Evolutionary conservation across 2,329 filamentous ascomycete genomes (phyloP).

Genomic region (Colletotrichum sansevieriae): DNA sequence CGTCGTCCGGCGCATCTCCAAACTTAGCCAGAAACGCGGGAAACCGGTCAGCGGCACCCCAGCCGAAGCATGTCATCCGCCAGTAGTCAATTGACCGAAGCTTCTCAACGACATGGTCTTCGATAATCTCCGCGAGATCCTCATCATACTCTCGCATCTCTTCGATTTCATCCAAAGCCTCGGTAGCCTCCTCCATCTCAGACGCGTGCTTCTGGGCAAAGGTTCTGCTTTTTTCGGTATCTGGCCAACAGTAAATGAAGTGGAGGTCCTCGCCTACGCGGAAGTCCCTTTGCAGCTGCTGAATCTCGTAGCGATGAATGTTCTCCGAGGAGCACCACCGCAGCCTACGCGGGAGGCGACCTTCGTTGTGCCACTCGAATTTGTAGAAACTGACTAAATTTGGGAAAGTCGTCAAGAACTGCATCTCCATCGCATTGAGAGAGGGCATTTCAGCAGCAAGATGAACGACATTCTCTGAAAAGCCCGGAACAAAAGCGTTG

Average conservation of each 20-base stretch:
- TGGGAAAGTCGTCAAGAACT: constrained; percentile 41
- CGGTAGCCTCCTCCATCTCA: not conserved
- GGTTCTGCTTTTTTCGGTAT: constrained; percentile 47
- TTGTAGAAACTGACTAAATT: constrained; percentile 49
- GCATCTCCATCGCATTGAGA: not conserved
- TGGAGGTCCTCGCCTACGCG: constrained; percentile 46
- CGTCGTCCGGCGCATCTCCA: not conserved
- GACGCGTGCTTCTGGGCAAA: constrained; percentile 46
- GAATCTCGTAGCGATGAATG: constrained; percentile 46
- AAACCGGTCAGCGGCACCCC: constrained; percentile 31
- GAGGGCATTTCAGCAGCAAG: constrained; percentile 44
- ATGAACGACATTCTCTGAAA: constrained; percentile 49
- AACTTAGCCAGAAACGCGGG: constrained; percentile 30
- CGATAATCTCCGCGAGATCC: not conserved
- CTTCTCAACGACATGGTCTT: constrained; percentile 1
- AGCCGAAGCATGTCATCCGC: constrained; percentile 31
- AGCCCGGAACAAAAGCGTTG: constrained; percentile 44
- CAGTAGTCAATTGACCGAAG: constrained; percentile 17
- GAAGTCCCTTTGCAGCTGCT: constrained; percentile 46
- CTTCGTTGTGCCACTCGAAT: constrained; percentile 32
- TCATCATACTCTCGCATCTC: constrained; percentile 2
- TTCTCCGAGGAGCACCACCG: constrained; percentile 51
- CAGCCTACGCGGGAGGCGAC: constrained; percentile 40
- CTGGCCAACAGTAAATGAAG: constrained; percentile 51
- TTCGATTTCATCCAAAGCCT: constrained; percentile 3